Conservation (phyloP, 768 basidiomycete species). For the Hydnum rufescens region DNA sequence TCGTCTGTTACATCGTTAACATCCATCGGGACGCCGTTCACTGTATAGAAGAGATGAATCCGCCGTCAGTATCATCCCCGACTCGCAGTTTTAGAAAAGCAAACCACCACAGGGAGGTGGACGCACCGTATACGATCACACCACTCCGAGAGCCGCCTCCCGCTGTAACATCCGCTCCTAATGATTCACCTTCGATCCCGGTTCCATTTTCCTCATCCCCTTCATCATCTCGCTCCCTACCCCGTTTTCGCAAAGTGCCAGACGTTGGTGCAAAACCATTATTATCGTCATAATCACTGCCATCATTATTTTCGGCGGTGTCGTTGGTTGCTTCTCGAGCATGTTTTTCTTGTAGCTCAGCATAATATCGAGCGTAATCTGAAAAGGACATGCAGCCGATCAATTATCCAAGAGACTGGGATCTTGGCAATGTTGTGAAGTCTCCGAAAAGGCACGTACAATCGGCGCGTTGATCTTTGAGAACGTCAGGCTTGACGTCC, state of each 20-base stretch:
- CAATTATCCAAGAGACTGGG: background rate
- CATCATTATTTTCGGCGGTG: too few relatives aligned
- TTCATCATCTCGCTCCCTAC: background rate
- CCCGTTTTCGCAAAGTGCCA: slow-evolving; percentile 6
- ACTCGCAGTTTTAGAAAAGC: too few relatives aligned
- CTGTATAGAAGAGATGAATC: slow-evolving; percentile 15
- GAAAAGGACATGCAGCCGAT: background rate
- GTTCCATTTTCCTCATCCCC: background rate
- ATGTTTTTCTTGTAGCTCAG: slow-evolving; percentile 34
- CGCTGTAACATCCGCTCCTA: background rate
- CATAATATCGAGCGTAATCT: slow-evolving; percentile 76
- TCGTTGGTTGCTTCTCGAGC: background rate
- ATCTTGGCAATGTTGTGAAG: background rate
- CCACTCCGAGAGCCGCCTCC: background rate
- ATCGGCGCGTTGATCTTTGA: slow-evolving; percentile 37
- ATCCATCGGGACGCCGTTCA: slow-evolving; percentile 52
- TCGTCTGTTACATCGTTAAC: slow-evolving; percentile 79
- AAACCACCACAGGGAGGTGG: background rate
- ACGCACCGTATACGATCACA: background rate
- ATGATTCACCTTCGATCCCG: background rate
- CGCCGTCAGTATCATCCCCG: too few relatives aligned
- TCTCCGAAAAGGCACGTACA: slow-evolving; percentile 27
- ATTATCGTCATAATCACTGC: too few relatives aligned
- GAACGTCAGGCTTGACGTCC: slow-evolving; percentile 30
- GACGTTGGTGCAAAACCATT: background rate